phyloP scores from a whole-genome alignment of 2,329 filamentous ascomycete genomes.

The Aspergillus sp. region DNA sequence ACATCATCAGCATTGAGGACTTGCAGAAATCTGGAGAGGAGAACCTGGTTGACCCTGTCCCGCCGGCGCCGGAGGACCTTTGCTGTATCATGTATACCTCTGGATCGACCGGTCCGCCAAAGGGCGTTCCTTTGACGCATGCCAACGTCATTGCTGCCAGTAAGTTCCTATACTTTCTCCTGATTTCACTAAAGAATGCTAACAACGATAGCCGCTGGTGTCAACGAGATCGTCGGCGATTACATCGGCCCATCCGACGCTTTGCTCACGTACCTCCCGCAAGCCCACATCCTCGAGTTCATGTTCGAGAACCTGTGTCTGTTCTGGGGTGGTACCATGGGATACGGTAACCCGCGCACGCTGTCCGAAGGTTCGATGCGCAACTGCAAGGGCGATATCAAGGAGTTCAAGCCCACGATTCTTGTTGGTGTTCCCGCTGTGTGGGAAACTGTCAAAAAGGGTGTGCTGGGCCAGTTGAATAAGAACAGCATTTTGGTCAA shows the following conservation, averaged over 20 bases:
- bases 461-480: slow-evolving; percentile 73
- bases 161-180: slow-evolving; percentile 36
- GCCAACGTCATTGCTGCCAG: slow-evolving; percentile 70
- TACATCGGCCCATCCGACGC: slow-evolving; percentile 71
- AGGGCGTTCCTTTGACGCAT: slow-evolving; percentile 80
- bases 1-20: slow-evolving; percentile 51
- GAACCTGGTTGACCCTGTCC: slow-evolving; percentile 63
- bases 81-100: slow-evolving; percentile 82
- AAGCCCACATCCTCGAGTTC: slow-evolving; percentile 95
- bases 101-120: slow-evolving; percentile 80
- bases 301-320: slow-evolving; percentile 88
- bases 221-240: slow-evolving; percentile 68
- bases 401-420: slow-evolving; percentile 80
- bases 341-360: slow-evolving; percentile 86
- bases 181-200: slow-evolving; percentile 1
- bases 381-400: slow-evolving; percentile 90
- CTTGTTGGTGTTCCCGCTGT: slow-evolving; percentile 92
- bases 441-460: slow-evolving; percentile 97
- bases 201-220: slow-evolving; percentile 60
- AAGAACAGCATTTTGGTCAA: slow-evolving; percentile 61
- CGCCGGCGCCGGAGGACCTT: slow-evolving; percentile 66
- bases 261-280: slow-evolving; percentile 83
- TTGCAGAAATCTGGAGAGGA: slow-evolving; percentile 52
- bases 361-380: slow-evolving; percentile 78
- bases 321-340: slow-evolving; percentile 84